Evolutionary conservation across 2,329 filamentous ascomycete species (phyloP), one percentile per base, ranked within the genome.

Genomic region (Neophaeococcomyces mojaviensis): DNA sequence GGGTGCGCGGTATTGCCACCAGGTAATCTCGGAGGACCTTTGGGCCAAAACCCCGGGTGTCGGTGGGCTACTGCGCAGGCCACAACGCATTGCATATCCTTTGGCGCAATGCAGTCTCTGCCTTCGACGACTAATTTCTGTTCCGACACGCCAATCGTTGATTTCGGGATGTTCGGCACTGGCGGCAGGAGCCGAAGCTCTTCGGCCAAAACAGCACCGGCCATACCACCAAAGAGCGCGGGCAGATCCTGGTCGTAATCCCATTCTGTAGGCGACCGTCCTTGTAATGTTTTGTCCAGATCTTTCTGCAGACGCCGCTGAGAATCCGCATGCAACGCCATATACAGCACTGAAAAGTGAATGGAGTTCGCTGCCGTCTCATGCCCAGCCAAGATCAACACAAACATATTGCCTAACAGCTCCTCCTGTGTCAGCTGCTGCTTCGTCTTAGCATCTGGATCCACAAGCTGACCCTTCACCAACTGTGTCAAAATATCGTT

Each of bases 341-440:
- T 73, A 55, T 79, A 74, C 30, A 87, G 60, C 3, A 88, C 64
- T 2, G 79, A 73, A 60, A 86, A 88, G 64, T 89, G 82, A 32
- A 88, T 70, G 3, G 78, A 76, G 62, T 86, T 87, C 39, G 85
- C 85, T 2, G 84, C 84, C 1, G 86, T 89, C 64, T 92, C 86
- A 63, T 92, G 85, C 10, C 86, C 86, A 0, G 86, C 86, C 1
- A 89, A 70, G 49, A 77, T 73, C 49, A 78, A 66, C 39, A 76
- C 70, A 49, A 77, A 77, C 18, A 54, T 54, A 43, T 58, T 59
- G 4, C 55, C 52, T n/a, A 54, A 46, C 7, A 58, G 47, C 31
- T 57, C 52, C 16, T 45, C 41, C 30, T 55, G 50, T 9, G 49
- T 55, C 9, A 59, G 47, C 49, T 48, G 33, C 20, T 24, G 18